phyloP scores from a whole-genome alignment of 2,329 filamentous ascomycete genomes.

The Penicillium sp. region DNA sequence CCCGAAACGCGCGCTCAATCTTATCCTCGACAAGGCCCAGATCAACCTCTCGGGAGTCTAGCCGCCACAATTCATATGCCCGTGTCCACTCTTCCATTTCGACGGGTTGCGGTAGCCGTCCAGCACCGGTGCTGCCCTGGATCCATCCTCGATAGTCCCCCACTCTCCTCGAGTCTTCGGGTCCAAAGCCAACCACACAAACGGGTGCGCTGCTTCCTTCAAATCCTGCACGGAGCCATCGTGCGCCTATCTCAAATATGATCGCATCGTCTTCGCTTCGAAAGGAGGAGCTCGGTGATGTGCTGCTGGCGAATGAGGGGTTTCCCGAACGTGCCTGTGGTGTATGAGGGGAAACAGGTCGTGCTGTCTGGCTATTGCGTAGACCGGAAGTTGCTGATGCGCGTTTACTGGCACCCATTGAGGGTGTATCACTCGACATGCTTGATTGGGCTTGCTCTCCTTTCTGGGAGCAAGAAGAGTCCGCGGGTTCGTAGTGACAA shows the following conservation, averaged over 20 bases:
- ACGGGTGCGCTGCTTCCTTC: conserved; percentile 74
- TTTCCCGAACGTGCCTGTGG: conserved; percentile 52
- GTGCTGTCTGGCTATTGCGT: conserved; percentile 31
- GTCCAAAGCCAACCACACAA: conserved; percentile 70
- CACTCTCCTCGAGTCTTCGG: conserved; percentile 70
- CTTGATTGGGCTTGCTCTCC: conserved; percentile 12
- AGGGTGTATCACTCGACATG: conserved; percentile 23
- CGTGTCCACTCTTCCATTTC: conserved; percentile 45
- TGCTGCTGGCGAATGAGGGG: conserved; percentile 54
- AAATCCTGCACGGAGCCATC: conserved; percentile 78
- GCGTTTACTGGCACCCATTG: conserved; percentile 27
- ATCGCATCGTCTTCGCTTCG: conserved; percentile 79
- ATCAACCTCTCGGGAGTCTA: conserved; percentile 70
- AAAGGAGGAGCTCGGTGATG: conserved; percentile 57
- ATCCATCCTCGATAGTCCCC: conserved; percentile 79
- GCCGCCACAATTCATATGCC: conserved; percentile 69
- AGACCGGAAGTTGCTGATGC: conserved; percentile 27
- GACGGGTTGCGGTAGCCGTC: conserved; percentile 27
- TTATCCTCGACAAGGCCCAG: conserved; percentile 80
- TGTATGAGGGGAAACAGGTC: conserved; percentile 58
- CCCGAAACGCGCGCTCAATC: conserved; percentile 76
- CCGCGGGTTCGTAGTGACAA: conserved; percentile 1
- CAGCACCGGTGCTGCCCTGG: conserved; percentile 51
- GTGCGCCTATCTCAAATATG: conserved; percentile 77
- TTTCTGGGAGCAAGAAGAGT: conserved; percentile 11